Percentiles rank a stretch among this genome's conserved stretches.
Evolutionary conservation across 495 filamentous ascomycete genomes (phyloP).

Genomic region (Hypomontagnella monticulosa): DNA sequence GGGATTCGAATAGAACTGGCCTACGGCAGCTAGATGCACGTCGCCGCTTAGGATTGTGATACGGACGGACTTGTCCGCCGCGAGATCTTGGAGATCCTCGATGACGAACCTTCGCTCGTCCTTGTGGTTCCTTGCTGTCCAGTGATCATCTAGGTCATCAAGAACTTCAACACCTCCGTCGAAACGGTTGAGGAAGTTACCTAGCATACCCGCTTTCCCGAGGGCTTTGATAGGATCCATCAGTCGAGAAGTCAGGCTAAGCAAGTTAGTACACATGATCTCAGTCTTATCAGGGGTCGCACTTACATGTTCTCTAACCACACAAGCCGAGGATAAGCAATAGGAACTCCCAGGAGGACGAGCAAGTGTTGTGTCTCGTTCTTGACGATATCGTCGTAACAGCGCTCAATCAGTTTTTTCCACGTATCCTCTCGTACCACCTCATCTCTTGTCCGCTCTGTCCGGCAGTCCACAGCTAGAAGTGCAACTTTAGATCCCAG

Average conservation of each 20-base stretch:
- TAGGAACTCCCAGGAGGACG: conserved; percentile 83
- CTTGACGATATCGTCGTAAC: conserved; percentile 78
- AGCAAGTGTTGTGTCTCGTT: conserved; percentile 90
- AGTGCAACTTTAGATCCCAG: conserved; percentile 82
- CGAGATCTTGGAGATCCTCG: conserved; percentile 88
- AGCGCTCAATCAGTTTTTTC: conserved; percentile 84
- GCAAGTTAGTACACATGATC: conserved; percentile 22
- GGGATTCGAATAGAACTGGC: conserved; percentile 92
- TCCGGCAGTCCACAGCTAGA: conserved; percentile 89
- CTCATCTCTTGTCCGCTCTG: conserved; percentile 83
- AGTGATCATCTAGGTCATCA: conserved; percentile 94
- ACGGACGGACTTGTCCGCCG: conserved; percentile 89
- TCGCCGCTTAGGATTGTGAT: conserved; percentile 90
- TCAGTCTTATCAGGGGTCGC: background rate
- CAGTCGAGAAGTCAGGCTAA: conserved; percentile 80
- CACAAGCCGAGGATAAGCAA: conserved; percentile 92
- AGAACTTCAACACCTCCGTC: conserved; percentile 94
- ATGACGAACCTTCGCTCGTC: conserved; percentile 85
- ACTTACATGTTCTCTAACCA: conserved; percentile 74
- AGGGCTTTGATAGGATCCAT: conserved; percentile 91
- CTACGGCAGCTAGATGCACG: conserved; percentile 91
- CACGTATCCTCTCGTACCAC: conserved; percentile 85
- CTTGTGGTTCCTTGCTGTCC: conserved; percentile 96
- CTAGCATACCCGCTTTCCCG: conserved; percentile 81
- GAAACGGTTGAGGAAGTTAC: conserved; percentile 83